These are phyloP conservation scores for Gaertneriomyces semiglobifer DNA, from an alignment of 192 early-diverging fungal species.

Conservation along the genomic window DNA sequence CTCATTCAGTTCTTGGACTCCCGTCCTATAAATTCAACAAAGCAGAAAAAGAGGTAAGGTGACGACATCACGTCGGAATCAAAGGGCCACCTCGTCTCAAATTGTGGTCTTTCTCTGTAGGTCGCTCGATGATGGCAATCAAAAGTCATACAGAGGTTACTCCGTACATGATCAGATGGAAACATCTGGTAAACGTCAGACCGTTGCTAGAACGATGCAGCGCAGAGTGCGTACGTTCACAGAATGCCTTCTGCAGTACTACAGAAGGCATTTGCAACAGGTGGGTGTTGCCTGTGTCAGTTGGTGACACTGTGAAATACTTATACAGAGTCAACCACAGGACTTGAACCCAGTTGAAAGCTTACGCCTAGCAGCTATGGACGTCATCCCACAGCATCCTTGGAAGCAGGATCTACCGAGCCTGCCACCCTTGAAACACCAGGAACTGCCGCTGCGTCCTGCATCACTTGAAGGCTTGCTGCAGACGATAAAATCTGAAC, in stretches of 20 bases:
- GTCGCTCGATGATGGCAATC: background rate
- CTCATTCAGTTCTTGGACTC: slow-evolving; percentile 34
- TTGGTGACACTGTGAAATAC: background rate
- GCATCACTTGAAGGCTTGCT: background rate
- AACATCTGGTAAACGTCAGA: background rate
- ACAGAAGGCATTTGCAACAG: background rate
- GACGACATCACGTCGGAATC: background rate
- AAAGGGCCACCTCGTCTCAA: background rate
- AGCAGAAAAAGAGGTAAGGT: slow-evolving; percentile 13
- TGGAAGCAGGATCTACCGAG: background rate
- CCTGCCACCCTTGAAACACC: background rate
- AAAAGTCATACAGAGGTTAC: background rate
- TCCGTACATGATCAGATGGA: background rate
- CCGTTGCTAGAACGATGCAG: background rate
- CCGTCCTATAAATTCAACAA: slow-evolving; percentile 12
- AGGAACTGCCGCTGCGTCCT: background rate
- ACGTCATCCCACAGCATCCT: background rate
- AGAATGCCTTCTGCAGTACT: too few species aligned
- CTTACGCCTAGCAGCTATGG: background rate
- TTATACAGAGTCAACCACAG: too few species aligned
- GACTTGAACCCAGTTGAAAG: too few species aligned
- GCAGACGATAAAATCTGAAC: slow-evolving; percentile 23
- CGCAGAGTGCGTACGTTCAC: too few species aligned
- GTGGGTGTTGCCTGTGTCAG: background rate
- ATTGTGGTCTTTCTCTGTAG: background rate